Evolutionary conservation across 768 basidiomycete genomes (phyloP).

Genomic region (Mrakia frigida): DNA sequence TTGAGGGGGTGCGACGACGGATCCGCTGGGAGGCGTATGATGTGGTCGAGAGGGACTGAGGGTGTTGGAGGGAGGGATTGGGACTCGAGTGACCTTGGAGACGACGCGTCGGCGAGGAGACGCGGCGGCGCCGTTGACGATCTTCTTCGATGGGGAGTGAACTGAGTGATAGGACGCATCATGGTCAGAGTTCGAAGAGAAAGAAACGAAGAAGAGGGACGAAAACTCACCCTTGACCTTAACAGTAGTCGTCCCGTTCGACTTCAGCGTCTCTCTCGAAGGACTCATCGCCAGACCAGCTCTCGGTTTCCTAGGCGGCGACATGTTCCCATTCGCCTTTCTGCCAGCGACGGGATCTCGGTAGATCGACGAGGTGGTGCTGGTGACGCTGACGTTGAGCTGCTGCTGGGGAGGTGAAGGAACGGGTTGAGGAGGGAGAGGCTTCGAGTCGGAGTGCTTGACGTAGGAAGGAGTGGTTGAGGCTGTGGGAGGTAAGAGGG

Average conservation of each 20-base stretch:
- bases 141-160: conserved; percentile 5
- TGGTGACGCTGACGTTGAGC: conserved; percentile 2
- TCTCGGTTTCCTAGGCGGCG: conserved; percentile 1
- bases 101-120: conserved; percentile 1
- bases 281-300: neutral
- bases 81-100: neutral
- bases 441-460: neutral
- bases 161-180: neutral
- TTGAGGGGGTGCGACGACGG: neutral
- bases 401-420: neutral
- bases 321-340: conserved; percentile 3
- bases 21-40: neutral
- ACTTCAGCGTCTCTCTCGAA: conserved; percentile 1
- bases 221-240: conserved; percentile 18
- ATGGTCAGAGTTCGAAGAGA: neutral
- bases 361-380: neutral
- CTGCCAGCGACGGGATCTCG: neutral
- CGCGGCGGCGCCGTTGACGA: neutral
- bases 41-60: neutral
- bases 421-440: neutral
- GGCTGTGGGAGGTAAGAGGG: neutral
- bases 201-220: neutral
- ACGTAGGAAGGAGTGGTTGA: neutral
- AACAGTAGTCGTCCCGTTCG: conserved; percentile 5
- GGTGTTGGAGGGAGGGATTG: neutral